A percentile compares a stretch with the other conserved stretches of the same genome.
Conservation (phyloP, 1,139 yeast species). For the Kazachstania sp. region DNA sequence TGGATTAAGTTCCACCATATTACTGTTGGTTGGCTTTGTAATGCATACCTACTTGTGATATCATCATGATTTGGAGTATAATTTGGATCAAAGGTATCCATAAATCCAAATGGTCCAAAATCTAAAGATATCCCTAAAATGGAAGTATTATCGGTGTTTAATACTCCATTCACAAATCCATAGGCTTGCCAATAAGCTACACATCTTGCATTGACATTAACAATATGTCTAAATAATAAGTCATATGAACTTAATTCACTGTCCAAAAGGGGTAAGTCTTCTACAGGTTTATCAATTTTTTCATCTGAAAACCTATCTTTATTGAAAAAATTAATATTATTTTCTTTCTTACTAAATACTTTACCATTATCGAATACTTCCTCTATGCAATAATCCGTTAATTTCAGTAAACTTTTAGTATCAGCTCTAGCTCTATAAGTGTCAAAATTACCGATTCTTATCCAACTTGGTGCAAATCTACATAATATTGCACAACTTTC, state of each 20-base stretch:
- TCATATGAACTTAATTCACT: slow-evolving; percentile 49
- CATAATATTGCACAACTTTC: slow-evolving; percentile 84
- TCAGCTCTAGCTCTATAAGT: slow-evolving; percentile 69
- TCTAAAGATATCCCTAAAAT: slow-evolving; percentile 80
- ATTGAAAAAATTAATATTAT: slow-evolving; percentile 17
- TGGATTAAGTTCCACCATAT: slow-evolving; percentile 92
- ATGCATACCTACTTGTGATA: slow-evolving; percentile 59
- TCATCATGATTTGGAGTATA: slow-evolving; percentile 93
- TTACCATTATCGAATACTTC: slow-evolving; percentile 45
- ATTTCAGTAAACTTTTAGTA: slow-evolving; percentile 47
- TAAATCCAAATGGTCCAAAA: slow-evolving; percentile 88
- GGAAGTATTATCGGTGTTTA: slow-evolving; percentile 91
- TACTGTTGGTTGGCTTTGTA: slow-evolving; percentile 71
- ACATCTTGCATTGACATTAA: slow-evolving; percentile 62
- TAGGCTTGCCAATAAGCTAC: slow-evolving; percentile 86
- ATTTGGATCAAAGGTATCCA: slow-evolving; percentile 74
- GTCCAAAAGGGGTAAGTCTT: not conserved
- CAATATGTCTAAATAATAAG: slow-evolving; percentile 60
- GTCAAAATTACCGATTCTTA: slow-evolving; percentile 86
- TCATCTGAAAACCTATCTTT: slow-evolving; percentile 21
- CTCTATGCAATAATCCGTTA: slow-evolving; percentile 67
- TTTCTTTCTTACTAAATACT: slow-evolving; percentile 35
- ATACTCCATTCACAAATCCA: slow-evolving; percentile 88
- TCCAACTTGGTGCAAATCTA: slow-evolving; percentile 80
- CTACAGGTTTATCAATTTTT: slow-evolving; percentile 4